These are phyloP conservation scores for Nothophoma quercina DNA, from an alignment of 2,329 filamentous ascomycete species.

Conservation along the genomic window DNA sequence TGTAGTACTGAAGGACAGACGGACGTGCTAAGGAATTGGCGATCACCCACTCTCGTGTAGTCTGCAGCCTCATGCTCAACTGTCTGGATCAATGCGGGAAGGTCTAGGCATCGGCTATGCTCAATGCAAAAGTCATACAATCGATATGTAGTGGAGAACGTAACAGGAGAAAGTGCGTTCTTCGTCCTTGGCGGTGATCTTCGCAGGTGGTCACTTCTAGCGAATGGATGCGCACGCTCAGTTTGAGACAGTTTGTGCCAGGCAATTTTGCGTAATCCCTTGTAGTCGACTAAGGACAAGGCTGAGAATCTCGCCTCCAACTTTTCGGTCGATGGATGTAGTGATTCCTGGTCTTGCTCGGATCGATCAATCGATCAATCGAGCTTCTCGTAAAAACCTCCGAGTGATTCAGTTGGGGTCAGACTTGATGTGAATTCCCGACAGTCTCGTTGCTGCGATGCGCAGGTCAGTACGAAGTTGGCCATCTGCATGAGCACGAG, in stretches of 20 bases:
- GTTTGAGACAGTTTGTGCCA: background rate
- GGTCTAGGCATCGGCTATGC: background rate
- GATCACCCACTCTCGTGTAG: background rate
- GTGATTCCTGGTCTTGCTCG: background rate
- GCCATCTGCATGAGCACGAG: background rate
- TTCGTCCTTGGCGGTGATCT: background rate
- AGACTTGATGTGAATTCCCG: background rate
- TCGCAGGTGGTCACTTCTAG: background rate
- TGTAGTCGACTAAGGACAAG: background rate
- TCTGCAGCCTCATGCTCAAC: background rate
- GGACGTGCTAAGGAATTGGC: background rate
- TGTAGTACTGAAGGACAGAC: background rate
- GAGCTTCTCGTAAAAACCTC: background rate
- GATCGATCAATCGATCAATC: constrained; percentile 12
- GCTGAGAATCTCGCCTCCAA: background rate
- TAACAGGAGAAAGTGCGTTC: background rate
- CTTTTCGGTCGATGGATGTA: background rate
- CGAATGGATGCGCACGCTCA: background rate
- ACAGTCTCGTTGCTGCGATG: background rate
- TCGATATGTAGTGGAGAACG: background rate
- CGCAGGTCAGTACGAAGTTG: background rate
- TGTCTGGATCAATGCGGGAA: background rate
- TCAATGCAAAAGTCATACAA: background rate
- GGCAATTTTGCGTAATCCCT: background rate
- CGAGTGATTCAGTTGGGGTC: background rate